These are phyloP conservation scores for Kodamaea neixiangensis DNA, from an alignment of 805 yeast genomes.

Conservation along the genomic window DNA sequence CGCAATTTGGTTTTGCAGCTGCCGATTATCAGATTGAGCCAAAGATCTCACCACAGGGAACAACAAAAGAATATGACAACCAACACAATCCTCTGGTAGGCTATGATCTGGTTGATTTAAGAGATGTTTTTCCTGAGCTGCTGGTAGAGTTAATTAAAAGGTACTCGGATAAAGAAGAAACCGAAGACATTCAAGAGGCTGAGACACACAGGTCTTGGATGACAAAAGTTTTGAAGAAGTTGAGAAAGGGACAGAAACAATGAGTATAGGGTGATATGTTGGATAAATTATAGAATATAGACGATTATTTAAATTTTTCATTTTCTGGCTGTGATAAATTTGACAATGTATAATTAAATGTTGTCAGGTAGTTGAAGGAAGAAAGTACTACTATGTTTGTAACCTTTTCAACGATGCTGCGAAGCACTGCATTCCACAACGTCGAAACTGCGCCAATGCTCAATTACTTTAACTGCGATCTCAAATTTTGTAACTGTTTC, in stretches of 20 bases:
- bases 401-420: neutral
- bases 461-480: slow-evolving; percentile 5
- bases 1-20: neutral
- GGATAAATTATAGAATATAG: neutral
- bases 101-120: neutral
- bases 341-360: neutral
- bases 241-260: neutral
- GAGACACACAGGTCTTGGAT: neutral
- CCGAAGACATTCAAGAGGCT: neutral
- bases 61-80: neutral
- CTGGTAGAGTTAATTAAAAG: slow-evolving; percentile 1
- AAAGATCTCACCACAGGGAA: neutral
- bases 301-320: neutral
- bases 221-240: neutral
- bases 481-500: slow-evolving; percentile 58
- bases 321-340: neutral
- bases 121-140: slow-evolving; percentile 3
- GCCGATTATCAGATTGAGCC: neutral
- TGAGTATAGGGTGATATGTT: neutral
- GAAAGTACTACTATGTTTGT: neutral
- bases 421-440: neutral
- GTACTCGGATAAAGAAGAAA: neutral
- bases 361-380: neutral
- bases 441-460: neutral
- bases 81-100: neutral